Conservation (phyloP, 305 asterid species). For the Fraxinus latifolia region DNA sequence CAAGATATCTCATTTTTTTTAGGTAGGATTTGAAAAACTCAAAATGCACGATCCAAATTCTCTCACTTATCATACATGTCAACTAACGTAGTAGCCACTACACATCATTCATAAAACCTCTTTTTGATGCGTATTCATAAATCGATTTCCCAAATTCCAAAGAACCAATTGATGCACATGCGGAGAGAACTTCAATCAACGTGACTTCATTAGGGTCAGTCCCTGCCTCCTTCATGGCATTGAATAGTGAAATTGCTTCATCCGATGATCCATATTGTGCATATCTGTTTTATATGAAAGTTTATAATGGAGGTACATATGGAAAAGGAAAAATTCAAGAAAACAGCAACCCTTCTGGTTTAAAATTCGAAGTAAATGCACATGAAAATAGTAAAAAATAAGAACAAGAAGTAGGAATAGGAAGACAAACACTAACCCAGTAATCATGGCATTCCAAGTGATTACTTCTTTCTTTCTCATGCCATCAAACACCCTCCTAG, state of each 20-base stretch:
- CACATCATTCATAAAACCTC: constrained; percentile 45
- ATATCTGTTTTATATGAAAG: constrained; percentile 44
- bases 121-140: constrained; percentile 53
- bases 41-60: constrained; percentile 46
- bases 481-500: constrained; percentile 50
- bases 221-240: constrained; percentile 60
- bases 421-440: constrained; percentile 47
- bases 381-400: background rate
- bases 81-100: constrained; percentile 68
- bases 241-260: constrained; percentile 58
- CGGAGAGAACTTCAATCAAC: constrained; percentile 62
- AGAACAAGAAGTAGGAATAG: background rate
- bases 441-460: constrained; percentile 81
- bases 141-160: constrained; percentile 58
- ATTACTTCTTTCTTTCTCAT: constrained; percentile 49
- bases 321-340: background rate
- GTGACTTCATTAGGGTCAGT: constrained; percentile 67
- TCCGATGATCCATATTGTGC: constrained; percentile 76
- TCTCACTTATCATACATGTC: constrained; percentile 87
- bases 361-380: background rate
- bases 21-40: constrained; percentile 53
- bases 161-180: constrained; percentile 82
- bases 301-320: constrained; percentile 1
- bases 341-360: background rate
- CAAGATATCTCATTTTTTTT: constrained; percentile 60